Base-by-base conservation (phyloP, 2,329 filamentous ascomycete species). In the Beauveria varroae region DNA sequence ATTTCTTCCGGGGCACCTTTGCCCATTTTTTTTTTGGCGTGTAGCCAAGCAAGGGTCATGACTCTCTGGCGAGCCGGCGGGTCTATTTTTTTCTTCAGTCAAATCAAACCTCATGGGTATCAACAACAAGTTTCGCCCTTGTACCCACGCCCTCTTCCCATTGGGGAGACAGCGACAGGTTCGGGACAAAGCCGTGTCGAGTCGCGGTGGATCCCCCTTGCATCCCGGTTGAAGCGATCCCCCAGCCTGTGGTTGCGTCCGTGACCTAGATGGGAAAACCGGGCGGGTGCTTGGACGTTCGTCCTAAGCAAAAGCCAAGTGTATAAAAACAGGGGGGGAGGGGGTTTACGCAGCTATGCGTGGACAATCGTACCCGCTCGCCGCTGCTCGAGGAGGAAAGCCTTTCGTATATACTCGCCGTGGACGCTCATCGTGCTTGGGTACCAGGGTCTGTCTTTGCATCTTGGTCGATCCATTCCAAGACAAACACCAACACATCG, bases 201-300 rank as follows among this genome's bases (percentile, higher is more conserved):
- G 34, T 54, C 51, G 51, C n/a, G 20, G 37, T 43, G 51, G 51
- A 54, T n/a, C 34, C 12, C 37, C 37, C 22, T 41, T 9, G 20
- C 34, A 41, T 54, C 20, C 51, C 51, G 34, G 20, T 53, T 18
- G 37, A 57, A 18, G 30, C 43, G 54, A 37, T 49, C 30, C 44
- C 43, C 43, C 44, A 28, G 51, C 30, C 55, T 57, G 55, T 46
- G 37, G 26, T n/a, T 43, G 37, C 37, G 37, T 14, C 46, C 10
- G 44, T 10, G 34, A 47, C n/a, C 37, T 20, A n/a, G 26, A 57
- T 57, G 55, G 44, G 46, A 57, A 24, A 16, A 26, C 44, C 24
- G 37, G 34, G 34, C 34, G 43, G 16, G 55, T 50, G 55, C 55
- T 57, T 57, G 55, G 55, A 57, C 55, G 46, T 57, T 57, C 44